These are phyloP conservation scores for Linnemannia elongata DNA, from an alignment of 192 early-diverging fungal genomes.

Conservation along the genomic window DNA sequence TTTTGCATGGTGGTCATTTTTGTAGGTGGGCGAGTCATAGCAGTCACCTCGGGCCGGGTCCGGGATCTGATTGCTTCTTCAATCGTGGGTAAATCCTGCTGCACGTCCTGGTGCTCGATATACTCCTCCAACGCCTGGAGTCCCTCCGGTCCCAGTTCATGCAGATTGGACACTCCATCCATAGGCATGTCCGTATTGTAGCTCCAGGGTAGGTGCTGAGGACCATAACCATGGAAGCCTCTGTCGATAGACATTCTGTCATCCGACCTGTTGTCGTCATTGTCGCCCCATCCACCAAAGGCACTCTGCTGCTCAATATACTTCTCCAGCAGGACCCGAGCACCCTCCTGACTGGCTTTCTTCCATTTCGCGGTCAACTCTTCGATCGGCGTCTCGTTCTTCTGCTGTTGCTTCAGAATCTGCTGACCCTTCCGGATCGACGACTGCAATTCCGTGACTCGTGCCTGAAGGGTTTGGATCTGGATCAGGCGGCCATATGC, in stretches of 20 bases:
- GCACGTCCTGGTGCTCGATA: constrained; percentile 35
- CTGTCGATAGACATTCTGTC: neutral
- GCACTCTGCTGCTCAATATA: constrained; percentile 29
- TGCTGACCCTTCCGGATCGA: constrained; percentile 33
- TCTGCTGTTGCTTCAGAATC: constrained; percentile 31
- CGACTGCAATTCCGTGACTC: constrained; percentile 28
- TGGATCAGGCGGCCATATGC: constrained; percentile 9
- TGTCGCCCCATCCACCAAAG: constrained; percentile 9
- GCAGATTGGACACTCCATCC: neutral
- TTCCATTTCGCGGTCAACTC: constrained; percentile 44
- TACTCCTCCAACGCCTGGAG: constrained; percentile 24
- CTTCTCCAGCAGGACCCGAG: constrained; percentile 35
- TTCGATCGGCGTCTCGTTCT: constrained; percentile 19
- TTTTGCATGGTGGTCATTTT: constrained; percentile 34
- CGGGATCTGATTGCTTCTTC: constrained; percentile 32
- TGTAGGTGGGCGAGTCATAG: neutral
- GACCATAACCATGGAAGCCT: neutral
- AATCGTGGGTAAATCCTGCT: constrained; percentile 44
- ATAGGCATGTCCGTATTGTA: neutral
- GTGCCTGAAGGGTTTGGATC: constrained; percentile 13
- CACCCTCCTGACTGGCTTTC: constrained; percentile 32
- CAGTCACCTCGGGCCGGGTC: neutral
- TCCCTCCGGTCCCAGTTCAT: neutral
- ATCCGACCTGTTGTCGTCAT: neutral
- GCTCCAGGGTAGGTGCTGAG: neutral